A percentile compares a stretch with the other conserved stretches of the same genome.
Conservation (phyloP, 2,329 filamentous ascomycete species). For the Apiospora phragmitis region DNA sequence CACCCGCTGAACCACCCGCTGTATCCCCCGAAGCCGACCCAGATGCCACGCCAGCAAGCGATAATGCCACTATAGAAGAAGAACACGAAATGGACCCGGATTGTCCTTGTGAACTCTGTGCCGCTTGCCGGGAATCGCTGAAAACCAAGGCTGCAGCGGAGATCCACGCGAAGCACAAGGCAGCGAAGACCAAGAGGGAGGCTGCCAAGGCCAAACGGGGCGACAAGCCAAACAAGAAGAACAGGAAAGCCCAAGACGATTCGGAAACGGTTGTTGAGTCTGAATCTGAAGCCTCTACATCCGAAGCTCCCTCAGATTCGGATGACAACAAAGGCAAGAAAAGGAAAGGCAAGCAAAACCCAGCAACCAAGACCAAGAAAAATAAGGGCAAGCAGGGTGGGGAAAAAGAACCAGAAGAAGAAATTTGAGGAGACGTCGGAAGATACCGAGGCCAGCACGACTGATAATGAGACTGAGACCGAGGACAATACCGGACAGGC, state of each 20-base stretch:
- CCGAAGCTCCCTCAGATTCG: slow-evolving; percentile 4
- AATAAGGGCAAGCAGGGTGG: slow-evolving; percentile 16
- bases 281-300: slow-evolving; percentile 11
- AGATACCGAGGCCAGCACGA: background rate
- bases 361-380: slow-evolving; percentile 14
- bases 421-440: background rate
- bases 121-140: slow-evolving; percentile 25
- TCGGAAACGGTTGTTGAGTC: slow-evolving; percentile 15
- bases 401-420: background rate
- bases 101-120: slow-evolving; percentile 36
- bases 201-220: background rate
- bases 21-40: background rate
- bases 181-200: slow-evolving; percentile 2
- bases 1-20: background rate
- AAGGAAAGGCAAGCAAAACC: slow-evolving; percentile 10
- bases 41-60: background rate
- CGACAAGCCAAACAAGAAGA: slow-evolving; percentile 9
- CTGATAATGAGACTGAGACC: background rate
- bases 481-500: background rate
- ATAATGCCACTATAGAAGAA: slow-evolving; percentile 20
- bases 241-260: slow-evolving; percentile 14
- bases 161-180: slow-evolving; percentile 14
- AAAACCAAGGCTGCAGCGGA: slow-evolving; percentile 19
- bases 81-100: slow-evolving; percentile 32
- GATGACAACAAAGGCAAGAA: slow-evolving; percentile 5